Percentiles rank a stretch among this genome's conserved stretches.
These are phyloP conservation scores for Fonsecaea monophora DNA, from an alignment of 2,329 filamentous ascomycete species.

Conservation along the genomic window DNA sequence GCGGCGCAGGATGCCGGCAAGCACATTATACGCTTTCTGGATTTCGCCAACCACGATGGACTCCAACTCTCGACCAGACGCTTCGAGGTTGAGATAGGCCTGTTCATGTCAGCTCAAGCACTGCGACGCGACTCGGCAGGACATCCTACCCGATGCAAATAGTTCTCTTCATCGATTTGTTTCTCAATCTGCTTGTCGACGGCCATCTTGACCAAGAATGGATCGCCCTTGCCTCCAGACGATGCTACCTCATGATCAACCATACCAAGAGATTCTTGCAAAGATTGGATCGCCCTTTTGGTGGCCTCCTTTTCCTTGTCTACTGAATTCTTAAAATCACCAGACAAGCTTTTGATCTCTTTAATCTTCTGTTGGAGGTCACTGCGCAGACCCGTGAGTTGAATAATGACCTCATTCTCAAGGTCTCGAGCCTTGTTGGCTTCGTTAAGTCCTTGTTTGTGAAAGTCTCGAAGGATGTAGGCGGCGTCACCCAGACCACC, in stretches of 20 bases:
- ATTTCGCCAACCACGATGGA: constrained; percentile 97
- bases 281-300: constrained; percentile 74
- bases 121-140: constrained; percentile 7
- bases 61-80: constrained; percentile 91
- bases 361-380: constrained; percentile 97
- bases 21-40: constrained; percentile 95
- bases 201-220: constrained; percentile 81
- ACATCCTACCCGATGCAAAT: constrained; percentile 80
- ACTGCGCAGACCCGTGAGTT: constrained; percentile 81
- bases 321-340: constrained; percentile 96
- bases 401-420: constrained; percentile 87
- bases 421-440: constrained; percentile 89
- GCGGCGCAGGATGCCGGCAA: constrained; percentile 87
- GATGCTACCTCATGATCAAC: constrained; percentile 77
- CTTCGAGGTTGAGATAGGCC: constrained; percentile 94
- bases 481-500: constrained; percentile 89
- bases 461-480: constrained; percentile 79
- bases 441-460: constrained; percentile 79
- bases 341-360: constrained; percentile 91
- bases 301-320: constrained; percentile 93
- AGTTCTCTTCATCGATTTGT: constrained; percentile 97
- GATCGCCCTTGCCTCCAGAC: constrained; percentile 86
- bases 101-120: constrained; percentile 48
- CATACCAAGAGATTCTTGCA: constrained; percentile 82
- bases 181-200: constrained; percentile 91